phyloP scores from a whole-genome alignment of 164 flowering plant genomes.

The Taxillus chinensis region DNA sequence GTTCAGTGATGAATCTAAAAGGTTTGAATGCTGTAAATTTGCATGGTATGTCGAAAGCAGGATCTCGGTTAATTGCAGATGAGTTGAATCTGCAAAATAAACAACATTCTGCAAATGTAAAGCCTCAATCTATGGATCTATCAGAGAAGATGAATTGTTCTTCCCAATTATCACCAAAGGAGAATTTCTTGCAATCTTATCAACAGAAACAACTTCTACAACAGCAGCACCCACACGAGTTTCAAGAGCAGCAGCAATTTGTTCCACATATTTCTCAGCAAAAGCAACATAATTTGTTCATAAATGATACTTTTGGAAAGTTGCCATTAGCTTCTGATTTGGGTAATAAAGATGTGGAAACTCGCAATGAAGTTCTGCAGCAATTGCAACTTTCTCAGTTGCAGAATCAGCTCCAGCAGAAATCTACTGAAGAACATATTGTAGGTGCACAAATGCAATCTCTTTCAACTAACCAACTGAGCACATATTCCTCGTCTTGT shows the following conservation, averaged over 20 bases:
- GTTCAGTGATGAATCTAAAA: slow-evolving; percentile 38
- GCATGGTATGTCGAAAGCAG: slow-evolving; percentile 39
- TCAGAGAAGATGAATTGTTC: slow-evolving; percentile 43
- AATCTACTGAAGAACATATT: slow-evolving; percentile 27
- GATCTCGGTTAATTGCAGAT: slow-evolving; percentile 29
- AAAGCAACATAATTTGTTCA: slow-evolving; percentile 32
- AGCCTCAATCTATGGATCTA: slow-evolving; percentile 43
- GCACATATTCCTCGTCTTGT: slow-evolving; percentile 24
- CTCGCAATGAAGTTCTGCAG: slow-evolving; percentile 36
- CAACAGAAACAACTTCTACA: slow-evolving; percentile 46
- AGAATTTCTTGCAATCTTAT: slow-evolving; percentile 33
- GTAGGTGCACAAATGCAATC: slow-evolving; percentile 27
- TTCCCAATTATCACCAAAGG: slow-evolving; percentile 27
- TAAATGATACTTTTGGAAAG: neutral
- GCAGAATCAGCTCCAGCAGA: slow-evolving; percentile 56
- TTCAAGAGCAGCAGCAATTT: slow-evolving; percentile 39
- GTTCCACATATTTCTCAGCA: slow-evolving; percentile 17
- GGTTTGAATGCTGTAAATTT: slow-evolving; percentile 30
- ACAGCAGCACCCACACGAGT: slow-evolving; percentile 40
- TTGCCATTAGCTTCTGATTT: slow-evolving; percentile 18
- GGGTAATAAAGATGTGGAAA: slow-evolving; percentile 36
- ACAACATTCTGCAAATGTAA: slow-evolving; percentile 34
- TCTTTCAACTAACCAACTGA: slow-evolving; percentile 32
- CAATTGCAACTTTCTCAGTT: slow-evolving; percentile 49
- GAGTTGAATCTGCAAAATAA: slow-evolving; percentile 36